Evolutionary conservation across 2,329 filamentous ascomycete genomes (phyloP).

Genomic region (Phialophora macrospora): DNA sequence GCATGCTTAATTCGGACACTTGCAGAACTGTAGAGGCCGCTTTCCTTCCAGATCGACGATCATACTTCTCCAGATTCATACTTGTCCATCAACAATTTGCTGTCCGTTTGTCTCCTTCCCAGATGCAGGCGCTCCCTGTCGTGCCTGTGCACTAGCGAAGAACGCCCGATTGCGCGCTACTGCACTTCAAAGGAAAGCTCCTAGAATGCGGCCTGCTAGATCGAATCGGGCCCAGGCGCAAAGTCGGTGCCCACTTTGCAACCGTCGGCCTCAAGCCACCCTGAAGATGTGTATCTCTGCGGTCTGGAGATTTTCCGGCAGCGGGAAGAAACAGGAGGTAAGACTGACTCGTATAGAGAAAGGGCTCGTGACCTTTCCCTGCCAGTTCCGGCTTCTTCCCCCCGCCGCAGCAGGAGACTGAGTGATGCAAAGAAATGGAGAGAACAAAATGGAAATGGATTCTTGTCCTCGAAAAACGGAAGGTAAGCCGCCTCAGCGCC

Average conservation of each 20-base stretch:
- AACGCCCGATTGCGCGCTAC: background rate
- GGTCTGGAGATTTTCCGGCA: background rate
- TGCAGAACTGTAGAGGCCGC: background rate
- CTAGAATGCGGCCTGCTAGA: slow-evolving; percentile 5
- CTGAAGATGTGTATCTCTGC: slow-evolving; percentile 7
- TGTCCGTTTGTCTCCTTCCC: background rate
- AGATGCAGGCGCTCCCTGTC: background rate
- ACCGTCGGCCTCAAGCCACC: slow-evolving; percentile 9
- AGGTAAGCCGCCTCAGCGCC: background rate
- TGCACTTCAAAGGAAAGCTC: slow-evolving; percentile 12
- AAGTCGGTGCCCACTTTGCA: slow-evolving; percentile 14
- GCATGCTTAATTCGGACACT: background rate
- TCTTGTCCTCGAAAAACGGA: background rate
- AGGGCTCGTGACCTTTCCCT: background rate
- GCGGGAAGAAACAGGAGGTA: background rate
- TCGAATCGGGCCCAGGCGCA: background rate
- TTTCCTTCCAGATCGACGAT: background rate
- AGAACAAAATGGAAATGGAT: background rate
- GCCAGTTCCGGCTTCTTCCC: background rate
- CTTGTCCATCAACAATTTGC: background rate
- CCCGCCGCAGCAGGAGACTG: background rate
- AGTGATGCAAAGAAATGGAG: background rate
- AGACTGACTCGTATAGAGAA: background rate
- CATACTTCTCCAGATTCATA: background rate
- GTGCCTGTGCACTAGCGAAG: background rate